Evolutionary conservation across 179 eudicot genomes (phyloP).

Genomic region (Actinidia polygama): DNA sequence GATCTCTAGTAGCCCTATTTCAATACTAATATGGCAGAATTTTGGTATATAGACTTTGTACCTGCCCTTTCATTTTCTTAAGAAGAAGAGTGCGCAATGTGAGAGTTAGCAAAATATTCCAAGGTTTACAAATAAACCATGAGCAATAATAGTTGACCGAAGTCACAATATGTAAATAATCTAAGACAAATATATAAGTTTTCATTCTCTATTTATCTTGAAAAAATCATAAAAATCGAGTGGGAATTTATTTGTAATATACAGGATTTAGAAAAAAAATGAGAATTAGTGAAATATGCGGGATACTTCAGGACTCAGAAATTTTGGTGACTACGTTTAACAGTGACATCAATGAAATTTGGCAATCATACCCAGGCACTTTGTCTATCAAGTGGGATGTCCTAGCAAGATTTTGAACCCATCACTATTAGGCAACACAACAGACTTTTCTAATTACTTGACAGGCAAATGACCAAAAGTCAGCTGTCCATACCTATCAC

Average conservation of each 20-base stretch:
- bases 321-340: not conserved
- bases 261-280: not conserved
- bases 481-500: constrained; percentile 43
- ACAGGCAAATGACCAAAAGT: not conserved
- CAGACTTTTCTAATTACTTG: not conserved
- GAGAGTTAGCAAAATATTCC: too few species aligned
- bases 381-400: not conserved
- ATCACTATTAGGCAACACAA: not conserved
- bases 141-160: too few species aligned
- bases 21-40: too few species aligned
- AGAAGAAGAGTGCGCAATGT: too few species aligned
- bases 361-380: not conserved
- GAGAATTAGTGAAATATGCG: not conserved
- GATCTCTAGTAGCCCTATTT: not conserved
- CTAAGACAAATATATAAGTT: too few species aligned
- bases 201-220: too few species aligned
- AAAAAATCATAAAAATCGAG: too few species aligned
- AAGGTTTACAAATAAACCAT: too few species aligned
- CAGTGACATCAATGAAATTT: not conserved
- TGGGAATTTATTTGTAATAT: too few species aligned
- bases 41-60: too few species aligned
- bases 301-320: not conserved
- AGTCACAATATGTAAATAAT: too few species aligned
- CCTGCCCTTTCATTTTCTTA: too few species aligned
- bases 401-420: constrained; percentile 9